Base-by-base conservation (phyloP, 225 moss, liverwort and hornwort genomes). In the Sphagnum tenellum region DNA sequence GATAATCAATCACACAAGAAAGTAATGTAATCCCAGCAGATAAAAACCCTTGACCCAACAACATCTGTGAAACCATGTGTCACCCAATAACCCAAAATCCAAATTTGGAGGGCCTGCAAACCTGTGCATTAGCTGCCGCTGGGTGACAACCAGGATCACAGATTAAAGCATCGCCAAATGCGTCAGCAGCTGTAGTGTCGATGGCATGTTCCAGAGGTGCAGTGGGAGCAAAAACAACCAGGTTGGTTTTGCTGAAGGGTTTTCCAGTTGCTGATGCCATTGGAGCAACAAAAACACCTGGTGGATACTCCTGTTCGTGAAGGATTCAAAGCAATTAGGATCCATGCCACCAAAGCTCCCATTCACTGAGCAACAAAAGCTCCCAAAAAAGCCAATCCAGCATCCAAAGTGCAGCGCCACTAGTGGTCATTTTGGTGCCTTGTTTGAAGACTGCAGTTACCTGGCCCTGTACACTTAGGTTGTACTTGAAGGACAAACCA, bases 161-260 rank as follows among this genome's bases (percentile, higher is more conserved):
- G 48, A 95, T 80, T 72, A 95, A 70, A 65, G 89, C 89, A 86
- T 89, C 91, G 48, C 84, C 95, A 59, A 70, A 80, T 44, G 86
- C 92, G 60, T 82, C 81, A 81, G 84, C 82, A 67, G 71, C 13
- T 44, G 76, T 71, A 46, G 74, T 66, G 58, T 72, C 81, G 5
- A 67, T 69, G 69, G 75, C 61, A 72, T 77, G 77, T 45, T 77
- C 72, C 58, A 88, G 64, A 58, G 87, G 74, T 63, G 71, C 77
- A 57, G 95, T 88, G 45, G 89, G 86, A 62, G 95, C 87, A 67
- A 95, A 86, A 71, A 95, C 87, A 55, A 95, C 88, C 64, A 95
- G 78, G 75, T 95, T 95, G 2, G 95, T 92, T 67, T 81, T 95
- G 63, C 50, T 72, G 64, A 91, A 91, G 8, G 95, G 91, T 56